Conservation (phyloP, 805 yeast species). For the Cyberlindnera meyerae region DNA sequence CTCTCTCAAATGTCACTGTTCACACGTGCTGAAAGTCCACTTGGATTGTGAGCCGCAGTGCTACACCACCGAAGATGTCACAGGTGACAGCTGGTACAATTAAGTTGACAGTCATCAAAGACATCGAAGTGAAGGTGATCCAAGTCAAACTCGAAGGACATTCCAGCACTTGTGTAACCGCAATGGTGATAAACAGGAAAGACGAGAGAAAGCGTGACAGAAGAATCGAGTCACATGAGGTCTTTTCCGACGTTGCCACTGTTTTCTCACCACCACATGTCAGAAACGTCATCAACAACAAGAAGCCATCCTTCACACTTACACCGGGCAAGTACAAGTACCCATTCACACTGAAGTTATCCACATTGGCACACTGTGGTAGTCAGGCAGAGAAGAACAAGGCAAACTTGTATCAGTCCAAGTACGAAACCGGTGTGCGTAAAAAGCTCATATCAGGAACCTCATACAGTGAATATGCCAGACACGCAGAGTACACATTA, state of each 20-base stretch:
- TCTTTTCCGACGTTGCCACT: constrained; percentile 43
- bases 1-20: no score
- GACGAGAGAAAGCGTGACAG: constrained; percentile 6
- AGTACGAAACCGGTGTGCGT: constrained; percentile 11
- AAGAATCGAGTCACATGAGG: constrained; percentile 30
- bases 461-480: neutral
- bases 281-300: constrained; percentile 36
- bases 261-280: constrained; percentile 51
- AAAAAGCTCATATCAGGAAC: neutral
- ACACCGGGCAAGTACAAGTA: constrained; percentile 45
- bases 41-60: constrained; percentile 8
- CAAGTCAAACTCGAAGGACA: constrained; percentile 51
- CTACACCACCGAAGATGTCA: constrained; percentile 14
- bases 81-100: constrained; percentile 16
- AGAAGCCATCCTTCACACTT: constrained; percentile 21
- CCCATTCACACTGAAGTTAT: constrained; percentile 33
- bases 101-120: constrained; percentile 14
- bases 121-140: constrained; percentile 40
- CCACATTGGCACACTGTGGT: constrained; percentile 30
- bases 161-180: constrained; percentile 35
- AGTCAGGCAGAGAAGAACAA: constrained; percentile 7
- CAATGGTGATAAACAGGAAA: constrained; percentile 5
- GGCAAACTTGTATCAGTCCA: constrained; percentile 15
- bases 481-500: constrained; percentile 1
- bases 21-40: constrained; percentile 8